Evolutionary conservation across 192 early-diverging fungal genomes (phyloP).

Genomic region (Pecoramyces ruminantium): DNA sequence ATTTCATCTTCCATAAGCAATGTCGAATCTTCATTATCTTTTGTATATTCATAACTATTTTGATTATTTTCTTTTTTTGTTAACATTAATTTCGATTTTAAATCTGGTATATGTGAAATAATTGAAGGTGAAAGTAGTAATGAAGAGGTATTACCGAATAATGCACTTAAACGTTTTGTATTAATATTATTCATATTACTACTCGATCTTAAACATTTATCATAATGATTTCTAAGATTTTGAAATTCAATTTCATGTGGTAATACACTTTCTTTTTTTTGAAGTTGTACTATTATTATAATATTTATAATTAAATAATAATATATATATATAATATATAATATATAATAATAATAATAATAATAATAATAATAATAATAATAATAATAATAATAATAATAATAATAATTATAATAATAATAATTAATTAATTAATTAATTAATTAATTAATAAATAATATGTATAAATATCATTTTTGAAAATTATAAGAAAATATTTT

Average conservation of each 20-base stretch:
- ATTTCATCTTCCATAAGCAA: background rate
- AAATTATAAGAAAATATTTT: too few species aligned
- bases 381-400: too few species aligned
- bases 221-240: constrained; percentile 68
- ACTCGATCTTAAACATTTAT: constrained; percentile 39
- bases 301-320: too few species aligned
- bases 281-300: constrained; percentile 74
- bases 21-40: background rate
- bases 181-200: background rate
- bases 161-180: background rate
- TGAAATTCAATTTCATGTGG: constrained; percentile 65
- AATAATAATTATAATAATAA: too few species aligned
- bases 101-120: background rate
- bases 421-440: too few species aligned
- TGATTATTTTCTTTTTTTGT: background rate
- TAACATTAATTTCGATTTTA: background rate
- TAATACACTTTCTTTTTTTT: constrained; percentile 53
- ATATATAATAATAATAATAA: too few species aligned
- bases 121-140: background rate
- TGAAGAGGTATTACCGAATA: background rate
- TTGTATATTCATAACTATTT: background rate
- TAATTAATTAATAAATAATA: too few species aligned
- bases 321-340: too few species aligned
- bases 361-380: too few species aligned
- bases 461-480: too few species aligned